A percentile compares a stretch with the other conserved stretches of the same genome.
phyloP scores from a whole-genome alignment of 495 filamentous ascomycete species.

The Haplographium delicatum region DNA sequence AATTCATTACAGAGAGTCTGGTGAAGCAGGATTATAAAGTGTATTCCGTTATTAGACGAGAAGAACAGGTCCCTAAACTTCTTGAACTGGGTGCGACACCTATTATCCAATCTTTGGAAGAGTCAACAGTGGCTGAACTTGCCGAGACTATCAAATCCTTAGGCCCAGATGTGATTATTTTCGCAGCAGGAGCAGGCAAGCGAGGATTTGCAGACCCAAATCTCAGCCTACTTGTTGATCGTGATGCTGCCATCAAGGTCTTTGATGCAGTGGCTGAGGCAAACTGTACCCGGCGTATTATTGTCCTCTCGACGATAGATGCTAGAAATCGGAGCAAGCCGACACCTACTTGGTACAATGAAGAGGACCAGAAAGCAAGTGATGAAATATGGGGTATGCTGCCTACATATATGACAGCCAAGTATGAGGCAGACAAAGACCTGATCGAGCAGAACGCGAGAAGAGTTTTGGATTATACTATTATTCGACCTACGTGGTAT shows the following conservation, averaged over 20 bases:
- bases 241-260: constrained; percentile 28
- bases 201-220: constrained; percentile 24
- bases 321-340: constrained; percentile 28
- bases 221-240: constrained; percentile 28
- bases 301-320: constrained; percentile 31
- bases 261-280: constrained; percentile 32
- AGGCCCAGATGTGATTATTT: constrained; percentile 25
- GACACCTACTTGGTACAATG: constrained; percentile 29
- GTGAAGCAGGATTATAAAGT: constrained; percentile 26
- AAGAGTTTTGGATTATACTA: constrained; percentile 30
- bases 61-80: constrained; percentile 24
- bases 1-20: constrained; percentile 28
- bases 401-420: constrained; percentile 28
- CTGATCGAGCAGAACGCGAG: constrained; percentile 27
- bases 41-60: constrained; percentile 30
- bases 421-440: constrained; percentile 28
- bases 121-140: constrained; percentile 26
- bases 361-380: constrained; percentile 23
- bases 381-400: constrained; percentile 26
- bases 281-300: constrained; percentile 25
- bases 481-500: constrained; percentile 29
- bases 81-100: constrained; percentile 29
- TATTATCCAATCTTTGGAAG: constrained; percentile 32
- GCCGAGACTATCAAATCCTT: constrained; percentile 19
- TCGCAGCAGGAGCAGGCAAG: constrained; percentile 29